Base-by-base conservation (phyloP, 441 rosid genomes). In the Adansonia grandidieri region DNA sequence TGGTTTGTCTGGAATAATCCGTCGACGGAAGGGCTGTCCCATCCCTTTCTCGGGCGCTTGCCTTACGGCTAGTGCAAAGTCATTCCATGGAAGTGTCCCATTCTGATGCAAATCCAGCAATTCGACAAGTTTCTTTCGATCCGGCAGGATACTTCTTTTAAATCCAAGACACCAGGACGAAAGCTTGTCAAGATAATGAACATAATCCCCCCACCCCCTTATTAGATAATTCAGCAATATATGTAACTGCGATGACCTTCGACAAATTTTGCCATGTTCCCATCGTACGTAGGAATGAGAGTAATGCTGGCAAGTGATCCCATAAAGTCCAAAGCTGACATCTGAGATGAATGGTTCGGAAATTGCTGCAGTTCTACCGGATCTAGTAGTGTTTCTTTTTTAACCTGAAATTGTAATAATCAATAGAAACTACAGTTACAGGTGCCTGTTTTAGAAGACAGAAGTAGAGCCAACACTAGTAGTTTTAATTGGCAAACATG, bases 291-390 rank as follows among this genome's bases (percentile, higher is more conserved):
- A 47, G 98, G 99, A 72, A 96, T 80, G 85, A 96, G 94, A 63
- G 93, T 92, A 77, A 88, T 69, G 86, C 99, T 94, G 78, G 97
- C 97, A 70, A 91, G 80, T 22, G 97, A 94, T 71, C 92, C 99
- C 91, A 93, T 93, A 76, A 93, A 96, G 88, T 96, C 99, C 56
- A 96, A 85, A 77, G 99, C 99, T 60, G 98, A 98, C 99, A 96
- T 96, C 86, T 96, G 99, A 75, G 99, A 96, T 28, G 98, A 91
- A 88, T 96, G 99, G 85, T 96, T 94, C 86, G 91, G 97, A 82
- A 94, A 96, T 81, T 85, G 93, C 79, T 87, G 90, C 80, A 96
- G 85, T 79, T 96, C 97, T 24, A 61, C 74, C 28, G 91, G 82
- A 87, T 91, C 96, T 84, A 96, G 85, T 72, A 96, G 84, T 88